Base-by-base conservation (phyloP, 768 basidiomycete species). In the Suillus plorans region DNA sequence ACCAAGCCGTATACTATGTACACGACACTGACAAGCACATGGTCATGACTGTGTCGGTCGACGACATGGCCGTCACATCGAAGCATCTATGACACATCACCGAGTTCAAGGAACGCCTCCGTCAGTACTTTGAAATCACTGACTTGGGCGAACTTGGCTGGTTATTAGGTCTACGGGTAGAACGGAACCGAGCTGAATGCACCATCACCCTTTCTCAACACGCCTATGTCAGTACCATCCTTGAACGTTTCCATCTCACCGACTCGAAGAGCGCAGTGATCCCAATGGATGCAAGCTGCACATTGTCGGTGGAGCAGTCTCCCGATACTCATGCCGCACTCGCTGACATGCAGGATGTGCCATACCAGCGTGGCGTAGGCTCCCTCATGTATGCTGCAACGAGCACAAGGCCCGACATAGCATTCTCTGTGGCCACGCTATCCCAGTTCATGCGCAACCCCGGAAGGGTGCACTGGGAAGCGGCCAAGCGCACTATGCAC, bases 371-470 rank as follows among this genome's bases (percentile, higher is more conserved):
- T 20, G 72, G 68, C 12, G 64, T 80, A 25, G 73, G 79, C 0
- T 68, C 72, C 0, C 69, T 80, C 4, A 77, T 77, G 71, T 79
- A 80, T 63, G 62, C 69, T 0, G 66, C 76, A 0, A 64, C 78
- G 28, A 69, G 69, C 25, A 80, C 77, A 2, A 65, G 67, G 4
- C 80, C 78, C 1, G 77, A 80, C 53, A 79, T 80, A 28, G 62
- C 72, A 0, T 78, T 70, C 55, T 66, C 79, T 1, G 69, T 79
- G 4, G 56, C 37, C 2, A 42, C 39, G 4, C 3, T 64, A 1
- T 39, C 56, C 3, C 25, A 42, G 2, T 59, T 64, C 34, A 64
- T 44, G 22, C 39, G 5, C 0, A 64, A 59, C 20, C 63, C 63
- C 1, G 41, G 56, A 28, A 25, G 25, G 2, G 31, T 6, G 1